These are phyloP conservation scores for Penicillium coprophilum DNA, from an alignment of 495 filamentous ascomycete genomes.

Conservation along the genomic window DNA sequence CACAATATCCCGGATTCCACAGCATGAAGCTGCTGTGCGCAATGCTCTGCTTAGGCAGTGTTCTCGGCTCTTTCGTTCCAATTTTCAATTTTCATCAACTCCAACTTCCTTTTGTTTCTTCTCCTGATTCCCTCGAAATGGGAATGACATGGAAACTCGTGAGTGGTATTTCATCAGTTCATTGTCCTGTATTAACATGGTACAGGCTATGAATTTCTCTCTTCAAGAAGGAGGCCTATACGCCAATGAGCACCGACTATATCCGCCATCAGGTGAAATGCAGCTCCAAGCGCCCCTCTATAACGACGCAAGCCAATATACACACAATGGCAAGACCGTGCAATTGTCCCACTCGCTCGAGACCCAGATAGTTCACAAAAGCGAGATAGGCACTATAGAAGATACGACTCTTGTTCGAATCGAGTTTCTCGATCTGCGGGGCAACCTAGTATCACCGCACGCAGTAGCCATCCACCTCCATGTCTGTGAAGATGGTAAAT, in stretches of 20 bases:
- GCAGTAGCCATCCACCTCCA: slow-evolving; percentile 23
- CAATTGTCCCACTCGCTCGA: slow-evolving; percentile 31
- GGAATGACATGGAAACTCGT: slow-evolving; percentile 29
- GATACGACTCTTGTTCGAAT: slow-evolving; percentile 31
- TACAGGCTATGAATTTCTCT: slow-evolving; percentile 41
- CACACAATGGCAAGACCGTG: slow-evolving; percentile 15
- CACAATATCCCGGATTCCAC: background rate
- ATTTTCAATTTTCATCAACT: slow-evolving; percentile 24
- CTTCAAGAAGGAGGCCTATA: slow-evolving; percentile 39
- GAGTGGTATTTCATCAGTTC: slow-evolving; percentile 2
- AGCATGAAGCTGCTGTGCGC: slow-evolving; percentile 24
- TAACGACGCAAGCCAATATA: slow-evolving; percentile 10
- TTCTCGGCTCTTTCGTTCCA: slow-evolving; percentile 20
- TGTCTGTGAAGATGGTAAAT: slow-evolving; percentile 15
- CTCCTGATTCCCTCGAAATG: slow-evolving; percentile 14
- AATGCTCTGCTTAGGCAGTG: slow-evolving; percentile 16
- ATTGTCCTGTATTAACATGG: slow-evolving; percentile 3
- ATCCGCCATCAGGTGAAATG: slow-evolving; percentile 39
- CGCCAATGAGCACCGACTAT: slow-evolving; percentile 46
- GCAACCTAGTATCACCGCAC: slow-evolving; percentile 22
- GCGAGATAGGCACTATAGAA: slow-evolving; percentile 15
- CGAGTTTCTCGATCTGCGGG: slow-evolving; percentile 28
- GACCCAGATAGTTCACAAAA: slow-evolving; percentile 25
- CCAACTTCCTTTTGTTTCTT: slow-evolving; percentile 27
- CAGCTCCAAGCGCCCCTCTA: slow-evolving; percentile 31